Percentiles rank a stretch among this genome's conserved stretches.
Conservation (phyloP, 2,329 filamentous ascomycete genomes). For the Colletotrichum theobromicola region DNA sequence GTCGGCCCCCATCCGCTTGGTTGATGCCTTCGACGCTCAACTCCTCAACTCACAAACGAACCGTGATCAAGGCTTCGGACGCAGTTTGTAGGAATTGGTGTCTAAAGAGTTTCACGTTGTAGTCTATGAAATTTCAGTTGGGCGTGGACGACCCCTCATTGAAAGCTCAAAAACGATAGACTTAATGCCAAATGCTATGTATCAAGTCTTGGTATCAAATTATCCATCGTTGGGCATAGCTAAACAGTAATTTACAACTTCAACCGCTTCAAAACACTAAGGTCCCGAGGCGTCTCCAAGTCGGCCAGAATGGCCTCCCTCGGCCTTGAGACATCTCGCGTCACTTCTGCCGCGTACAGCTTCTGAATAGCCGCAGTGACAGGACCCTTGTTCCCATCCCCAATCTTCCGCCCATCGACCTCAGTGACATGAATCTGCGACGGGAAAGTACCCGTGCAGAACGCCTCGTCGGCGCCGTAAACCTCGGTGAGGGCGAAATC, state of each 20-base stretch:
- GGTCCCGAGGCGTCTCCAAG: conserved; percentile 27
- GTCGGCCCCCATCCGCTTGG: neutral
- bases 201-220: neutral
- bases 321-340: conserved; percentile 23
- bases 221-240: neutral
- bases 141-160: neutral
- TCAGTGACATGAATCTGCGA: conserved; percentile 30
- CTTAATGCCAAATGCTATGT: neutral
- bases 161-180: neutral
- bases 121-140: fast-evolving
- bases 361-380: conserved; percentile 28
- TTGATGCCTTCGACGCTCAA: neutral
- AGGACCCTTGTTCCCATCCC: conserved; percentile 26
- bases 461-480: conserved; percentile 34
- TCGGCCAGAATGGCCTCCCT: conserved; percentile 26
- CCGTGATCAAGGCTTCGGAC: neutral
- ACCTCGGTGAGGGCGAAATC: conserved; percentile 34
- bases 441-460: conserved; percentile 34
- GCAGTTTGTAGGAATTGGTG: fast-evolving
- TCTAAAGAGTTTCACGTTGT: fast-evolving
- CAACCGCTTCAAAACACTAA: conserved; percentile 20
- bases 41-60: neutral
- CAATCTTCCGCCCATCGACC: conserved; percentile 27
- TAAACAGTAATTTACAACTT: neutral
- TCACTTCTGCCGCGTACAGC: conserved; percentile 26